Conservation (phyloP, 164 flowering plant species). For the Sextonia rubra region DNA sequence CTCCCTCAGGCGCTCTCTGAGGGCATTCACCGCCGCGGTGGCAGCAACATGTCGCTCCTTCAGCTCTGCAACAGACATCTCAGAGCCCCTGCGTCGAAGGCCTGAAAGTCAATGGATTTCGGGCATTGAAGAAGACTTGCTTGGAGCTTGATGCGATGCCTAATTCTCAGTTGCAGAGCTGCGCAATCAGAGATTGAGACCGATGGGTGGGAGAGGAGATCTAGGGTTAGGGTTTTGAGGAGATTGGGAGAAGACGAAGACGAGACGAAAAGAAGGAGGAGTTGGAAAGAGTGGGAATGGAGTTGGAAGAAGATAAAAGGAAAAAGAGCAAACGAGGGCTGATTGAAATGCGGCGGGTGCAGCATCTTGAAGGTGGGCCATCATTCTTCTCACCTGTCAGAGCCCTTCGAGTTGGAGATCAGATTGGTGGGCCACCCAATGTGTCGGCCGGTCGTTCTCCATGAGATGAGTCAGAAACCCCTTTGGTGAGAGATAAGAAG, state of each 20-base stretch:
- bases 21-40: conserved; percentile 46
- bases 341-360: too few relatives aligned
- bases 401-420: too few relatives aligned
- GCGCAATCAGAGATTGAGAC: background rate
- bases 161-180: background rate
- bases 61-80: conserved; percentile 75
- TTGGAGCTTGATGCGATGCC: background rate
- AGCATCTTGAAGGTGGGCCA: too few relatives aligned
- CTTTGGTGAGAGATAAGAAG: too few relatives aligned
- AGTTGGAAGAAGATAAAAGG: too few relatives aligned
- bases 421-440: too few relatives aligned
- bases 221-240: background rate
- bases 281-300: too few relatives aligned
- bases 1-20: conserved; percentile 68
- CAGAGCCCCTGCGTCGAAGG: background rate
- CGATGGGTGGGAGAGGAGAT: background rate
- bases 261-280: background rate
- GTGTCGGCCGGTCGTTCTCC: too few relatives aligned
- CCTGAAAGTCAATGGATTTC: background rate
- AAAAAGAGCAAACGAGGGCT: too few relatives aligned
- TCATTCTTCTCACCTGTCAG: too few relatives aligned
- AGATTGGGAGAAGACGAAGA: background rate
- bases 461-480: too few relatives aligned
- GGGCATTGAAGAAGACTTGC: background rate
- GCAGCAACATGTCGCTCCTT: conserved; percentile 77